Conservation (phyloP, 306 rosid species). For the Quercus alba region DNA sequence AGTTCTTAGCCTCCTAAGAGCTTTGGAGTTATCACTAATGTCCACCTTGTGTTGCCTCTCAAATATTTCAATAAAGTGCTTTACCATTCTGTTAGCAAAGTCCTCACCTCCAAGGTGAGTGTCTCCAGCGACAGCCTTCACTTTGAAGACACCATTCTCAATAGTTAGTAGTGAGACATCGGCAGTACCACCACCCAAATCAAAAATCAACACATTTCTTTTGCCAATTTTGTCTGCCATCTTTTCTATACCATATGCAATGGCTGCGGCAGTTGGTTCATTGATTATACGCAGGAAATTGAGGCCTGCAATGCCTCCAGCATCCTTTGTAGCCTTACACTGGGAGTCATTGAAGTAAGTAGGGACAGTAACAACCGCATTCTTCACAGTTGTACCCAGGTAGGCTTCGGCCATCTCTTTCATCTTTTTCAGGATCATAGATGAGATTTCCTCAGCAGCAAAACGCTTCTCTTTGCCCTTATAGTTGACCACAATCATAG, state of each 20-base stretch:
- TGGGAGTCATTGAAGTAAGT: neutral
- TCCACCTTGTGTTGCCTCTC: slow-evolving; percentile 14
- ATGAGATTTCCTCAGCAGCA: neutral
- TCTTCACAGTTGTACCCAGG: neutral
- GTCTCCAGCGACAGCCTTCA: slow-evolving; percentile 20
- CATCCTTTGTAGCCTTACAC: slow-evolving; percentile 22
- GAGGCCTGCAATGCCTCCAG: slow-evolving; percentile 4
- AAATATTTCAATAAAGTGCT: slow-evolving; percentile 8
- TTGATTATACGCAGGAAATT: neutral
- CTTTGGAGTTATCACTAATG: slow-evolving; percentile 4
- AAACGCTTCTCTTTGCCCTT: neutral
- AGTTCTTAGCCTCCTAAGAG: neutral
- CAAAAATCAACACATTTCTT: slow-evolving; percentile 11
- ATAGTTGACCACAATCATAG: neutral
- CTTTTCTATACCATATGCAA: neutral
- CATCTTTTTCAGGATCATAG: neutral
- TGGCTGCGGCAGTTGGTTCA: slow-evolving; percentile 15
- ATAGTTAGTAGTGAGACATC: slow-evolving; percentile 12
- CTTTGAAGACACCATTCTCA: neutral
- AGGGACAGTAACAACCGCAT: neutral
- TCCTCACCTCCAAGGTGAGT: slow-evolving; percentile 38
- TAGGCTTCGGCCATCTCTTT: neutral
- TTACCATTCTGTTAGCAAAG: slow-evolving; percentile 27
- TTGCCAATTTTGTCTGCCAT: neutral
- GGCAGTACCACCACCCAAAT: slow-evolving; percentile 10